Base-by-base conservation (phyloP, 2,329 filamentous ascomycete genomes). In the Mollisia scopiformis region DNA sequence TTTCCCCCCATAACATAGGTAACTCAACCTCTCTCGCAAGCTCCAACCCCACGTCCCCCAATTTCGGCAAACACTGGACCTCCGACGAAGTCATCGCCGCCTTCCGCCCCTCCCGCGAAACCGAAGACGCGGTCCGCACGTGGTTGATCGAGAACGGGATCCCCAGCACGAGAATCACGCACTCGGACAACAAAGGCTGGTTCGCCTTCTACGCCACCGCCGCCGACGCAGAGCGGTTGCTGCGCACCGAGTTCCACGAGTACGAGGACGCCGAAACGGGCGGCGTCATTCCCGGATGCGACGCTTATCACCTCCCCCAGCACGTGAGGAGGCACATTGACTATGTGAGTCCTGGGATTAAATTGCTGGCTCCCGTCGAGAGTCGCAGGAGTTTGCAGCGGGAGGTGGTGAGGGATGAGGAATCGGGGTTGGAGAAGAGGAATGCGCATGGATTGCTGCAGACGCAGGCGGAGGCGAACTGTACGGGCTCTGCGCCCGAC, bases 311-410 rank as follows among this genome's bases (percentile, higher is more conserved):
- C 58, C 66, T 85, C 4, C 83, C 83, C 0, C 75, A 76, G 33
- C 64, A 78, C 47, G 64, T 86, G 14, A 75, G 76, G 41, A 59
- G 74, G 7, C 81, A 86, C 61, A 75, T 86, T 55, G 84, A 86
- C 67, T 81, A 80, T 66, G 76, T 82, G 25, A 80, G 75, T 6
- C 79, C 79, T 0, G 78, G 78, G 19, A 72, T 80, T 55, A 79
- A 78, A 61, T 70, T 80, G 6, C 61, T 70, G 19, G 62, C 66
- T 1, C 65, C 66, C 69, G 84, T 83, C 67, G 79, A 67, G 51
- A 43, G 31, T 59, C n/a, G 21, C 21, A 50, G 25, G 31, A n/a
- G n/a, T n/a, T 41, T 47, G 53, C 59, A 47, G 51, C 59, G 51
- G 30, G 63, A 54, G 19, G 51, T 28, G 1, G 51, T 39, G 23